These are phyloP conservation scores for Xylaria palmicola DNA, from an alignment of 495 filamentous ascomycete genomes.

Conservation along the genomic window DNA sequence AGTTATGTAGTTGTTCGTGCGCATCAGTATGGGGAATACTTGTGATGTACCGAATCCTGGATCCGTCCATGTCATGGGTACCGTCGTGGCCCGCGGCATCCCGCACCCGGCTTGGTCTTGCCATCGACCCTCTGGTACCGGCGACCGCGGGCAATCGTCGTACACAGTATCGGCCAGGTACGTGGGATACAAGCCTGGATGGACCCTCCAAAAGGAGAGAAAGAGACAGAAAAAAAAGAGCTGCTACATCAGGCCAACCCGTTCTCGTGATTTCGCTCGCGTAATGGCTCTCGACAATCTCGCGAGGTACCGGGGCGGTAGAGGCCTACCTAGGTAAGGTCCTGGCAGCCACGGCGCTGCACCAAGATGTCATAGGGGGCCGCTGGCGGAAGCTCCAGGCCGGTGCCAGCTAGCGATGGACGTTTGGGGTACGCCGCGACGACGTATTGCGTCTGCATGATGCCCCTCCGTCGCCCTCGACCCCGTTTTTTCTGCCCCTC, in stretches of 20 bases:
- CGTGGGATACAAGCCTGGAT: too few species aligned
- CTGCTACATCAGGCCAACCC: too few species aligned
- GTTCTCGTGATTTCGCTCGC: slow-evolving; percentile 2
- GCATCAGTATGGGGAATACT: neutral
- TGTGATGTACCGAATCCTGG: too few species aligned
- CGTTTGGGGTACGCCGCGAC: slow-evolving; percentile 6
- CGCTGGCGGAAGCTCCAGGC: neutral
- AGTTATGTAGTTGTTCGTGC: too few species aligned
- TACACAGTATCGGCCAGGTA: too few species aligned
- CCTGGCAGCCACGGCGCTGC: neutral
- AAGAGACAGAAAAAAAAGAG: too few species aligned
- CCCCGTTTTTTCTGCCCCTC: slow-evolving; percentile 10
- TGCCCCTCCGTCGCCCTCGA: neutral
- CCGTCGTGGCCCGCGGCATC: too few species aligned
- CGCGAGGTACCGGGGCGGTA: slow-evolving; percentile 6
- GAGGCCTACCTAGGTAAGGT: neutral
- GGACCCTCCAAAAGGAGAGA: too few species aligned
- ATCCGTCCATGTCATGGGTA: slow-evolving; percentile 2
- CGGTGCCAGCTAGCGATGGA: slow-evolving; percentile 9
- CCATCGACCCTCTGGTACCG: neutral
- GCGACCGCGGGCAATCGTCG: too few species aligned
- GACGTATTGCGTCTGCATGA: slow-evolving; percentile 15
- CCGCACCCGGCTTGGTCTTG: neutral
- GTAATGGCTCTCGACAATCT: slow-evolving; percentile 1
- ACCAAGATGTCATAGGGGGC: slow-evolving; percentile 11